These are phyloP conservation scores for Cokeromyces recurvatus DNA, from an alignment of 371 early-diverging fungal species.

Conservation along the genomic window DNA sequence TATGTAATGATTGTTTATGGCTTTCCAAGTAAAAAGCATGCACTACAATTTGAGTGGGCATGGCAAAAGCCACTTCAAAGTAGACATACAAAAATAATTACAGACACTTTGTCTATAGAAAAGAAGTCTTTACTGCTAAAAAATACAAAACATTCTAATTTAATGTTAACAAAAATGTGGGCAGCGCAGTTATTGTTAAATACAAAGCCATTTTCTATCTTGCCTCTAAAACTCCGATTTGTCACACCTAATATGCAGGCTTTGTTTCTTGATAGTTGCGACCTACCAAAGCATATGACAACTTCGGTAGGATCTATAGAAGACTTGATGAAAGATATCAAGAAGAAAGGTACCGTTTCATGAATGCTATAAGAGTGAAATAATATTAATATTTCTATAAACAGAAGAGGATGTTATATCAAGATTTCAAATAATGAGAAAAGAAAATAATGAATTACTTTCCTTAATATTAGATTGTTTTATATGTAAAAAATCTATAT, in stretches of 20 bases:
- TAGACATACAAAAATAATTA: conserved; percentile 10
- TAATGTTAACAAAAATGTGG: conserved; percentile 18
- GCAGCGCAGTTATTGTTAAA: conserved; percentile 16
- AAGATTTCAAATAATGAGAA: neutral
- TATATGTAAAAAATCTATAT: too few relatives aligned
- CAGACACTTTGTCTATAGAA: neutral
- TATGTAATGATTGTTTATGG: conserved; percentile 22
- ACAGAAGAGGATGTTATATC: neutral
- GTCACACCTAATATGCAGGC: conserved; percentile 4
- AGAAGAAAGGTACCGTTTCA: conserved; percentile 9
- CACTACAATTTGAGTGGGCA: conserved; percentile 22
- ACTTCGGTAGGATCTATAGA: conserved; percentile 9
- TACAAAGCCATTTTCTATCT: conserved; percentile 12
- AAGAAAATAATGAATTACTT: too few relatives aligned
- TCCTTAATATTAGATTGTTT: too few relatives aligned
- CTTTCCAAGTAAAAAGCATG: conserved; percentile 14
- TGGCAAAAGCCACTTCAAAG: conserved; percentile 24
- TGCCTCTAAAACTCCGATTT: conserved; percentile 20
- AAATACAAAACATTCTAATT: neutral
- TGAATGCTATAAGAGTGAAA: too few relatives aligned
- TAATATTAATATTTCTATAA: neutral
- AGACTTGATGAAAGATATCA: conserved; percentile 1
- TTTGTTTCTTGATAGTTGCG: conserved; percentile 6
- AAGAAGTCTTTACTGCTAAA: neutral
- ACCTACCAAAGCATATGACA: conserved; percentile 10